A percentile compares a stretch with the other conserved stretches of the same genome.
phyloP scores from a whole-genome alignment of 331 rosid genomes.

The Pyrus hybrid region DNA sequence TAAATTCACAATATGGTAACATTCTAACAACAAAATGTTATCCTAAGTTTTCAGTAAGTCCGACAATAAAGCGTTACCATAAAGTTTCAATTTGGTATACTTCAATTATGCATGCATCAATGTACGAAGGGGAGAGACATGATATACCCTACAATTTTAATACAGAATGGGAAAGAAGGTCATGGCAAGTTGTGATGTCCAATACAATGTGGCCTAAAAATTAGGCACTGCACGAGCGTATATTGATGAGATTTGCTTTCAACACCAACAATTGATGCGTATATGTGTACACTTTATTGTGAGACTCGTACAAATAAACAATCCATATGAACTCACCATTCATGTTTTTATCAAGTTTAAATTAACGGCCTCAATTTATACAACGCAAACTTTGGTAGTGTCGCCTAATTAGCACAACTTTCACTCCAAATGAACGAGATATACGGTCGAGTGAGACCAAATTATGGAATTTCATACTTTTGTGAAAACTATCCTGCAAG shows the following conservation, averaged over 20 bases:
- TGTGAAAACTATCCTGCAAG: too few species aligned
- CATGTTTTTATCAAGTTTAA: background rate
- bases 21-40: background rate
- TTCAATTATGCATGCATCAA: background rate
- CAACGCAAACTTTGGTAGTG: too few species aligned
- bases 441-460: too few species aligned
- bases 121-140: background rate
- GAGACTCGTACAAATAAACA: too few species aligned
- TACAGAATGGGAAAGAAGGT: background rate
- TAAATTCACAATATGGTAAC: background rate
- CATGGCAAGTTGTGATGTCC: background rate
- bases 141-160: background rate
- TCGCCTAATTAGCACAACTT: too few species aligned
- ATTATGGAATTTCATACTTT: too few species aligned
- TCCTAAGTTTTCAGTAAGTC: background rate
- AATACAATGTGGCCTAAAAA: background rate
- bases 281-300: background rate
- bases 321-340: too few species aligned
- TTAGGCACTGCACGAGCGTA: conserved; percentile 5
- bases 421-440: too few species aligned
- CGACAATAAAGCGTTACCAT: background rate
- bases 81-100: background rate
- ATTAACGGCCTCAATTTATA: background rate
- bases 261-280: background rate
- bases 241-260: background rate